Percentiles rank a stretch among this genome's conserved stretches.
Evolutionary conservation across 2,329 filamentous ascomycete species (phyloP).

Genomic region (Ceratocystis diversiconidia): DNA sequence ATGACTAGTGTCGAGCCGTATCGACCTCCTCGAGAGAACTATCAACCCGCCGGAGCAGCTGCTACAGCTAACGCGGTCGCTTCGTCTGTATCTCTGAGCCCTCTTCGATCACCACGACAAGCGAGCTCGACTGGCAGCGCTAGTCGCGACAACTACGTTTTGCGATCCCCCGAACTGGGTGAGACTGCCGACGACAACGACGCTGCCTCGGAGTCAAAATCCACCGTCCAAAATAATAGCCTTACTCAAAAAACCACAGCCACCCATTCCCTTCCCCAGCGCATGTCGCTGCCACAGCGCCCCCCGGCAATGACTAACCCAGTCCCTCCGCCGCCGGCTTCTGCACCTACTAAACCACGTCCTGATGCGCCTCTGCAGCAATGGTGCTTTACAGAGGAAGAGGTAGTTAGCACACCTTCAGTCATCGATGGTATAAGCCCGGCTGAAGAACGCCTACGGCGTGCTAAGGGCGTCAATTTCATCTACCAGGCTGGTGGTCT

Average conservation of each 20-base stretch:
- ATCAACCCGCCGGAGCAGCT: slow-evolving; percentile 36
- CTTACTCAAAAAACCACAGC: not conserved
- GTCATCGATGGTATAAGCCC: slow-evolving; percentile 66
- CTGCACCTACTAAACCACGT: not conserved
- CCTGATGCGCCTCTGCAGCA: slow-evolving; percentile 32
- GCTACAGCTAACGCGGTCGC: slow-evolving; percentile 9
- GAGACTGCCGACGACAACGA: slow-evolving; percentile 1
- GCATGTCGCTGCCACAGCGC: slow-evolving; percentile 7
- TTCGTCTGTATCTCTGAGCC: slow-evolving; percentile 10
- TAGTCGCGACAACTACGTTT: not conserved
- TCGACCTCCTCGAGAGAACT: slow-evolving; percentile 41
- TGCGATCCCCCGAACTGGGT: slow-evolving; percentile 8
- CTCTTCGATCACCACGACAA: slow-evolving; percentile 7
- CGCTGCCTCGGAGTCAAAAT: not conserved
- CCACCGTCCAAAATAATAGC: not conserved
- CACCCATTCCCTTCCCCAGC: not conserved
- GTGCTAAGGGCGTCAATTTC: slow-evolving; percentile 91
- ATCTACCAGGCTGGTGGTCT: slow-evolving; percentile 88
- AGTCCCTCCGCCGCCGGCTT: not conserved
- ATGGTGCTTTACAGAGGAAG: slow-evolving; percentile 80
- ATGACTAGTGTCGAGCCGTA: slow-evolving; percentile 50
- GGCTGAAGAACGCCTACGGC: slow-evolving; percentile 62
- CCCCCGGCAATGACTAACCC: not conserved
- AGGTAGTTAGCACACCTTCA: slow-evolving; percentile 70
- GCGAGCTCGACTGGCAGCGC: not conserved